phyloP scores from a whole-genome alignment of 305 asterid genomes.

The Fraxinus albicans region DNA sequence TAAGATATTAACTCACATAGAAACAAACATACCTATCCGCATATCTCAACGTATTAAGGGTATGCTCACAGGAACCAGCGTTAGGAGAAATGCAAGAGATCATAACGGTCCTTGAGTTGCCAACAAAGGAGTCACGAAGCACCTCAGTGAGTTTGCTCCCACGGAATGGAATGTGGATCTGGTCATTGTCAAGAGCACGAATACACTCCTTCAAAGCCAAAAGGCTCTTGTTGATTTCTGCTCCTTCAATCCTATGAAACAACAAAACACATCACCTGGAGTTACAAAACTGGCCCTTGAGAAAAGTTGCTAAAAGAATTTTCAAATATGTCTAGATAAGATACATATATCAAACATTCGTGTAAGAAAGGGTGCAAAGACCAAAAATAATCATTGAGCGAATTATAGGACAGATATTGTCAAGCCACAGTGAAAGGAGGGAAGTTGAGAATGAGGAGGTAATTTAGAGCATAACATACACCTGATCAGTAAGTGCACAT shows the following conservation, averaged over 20 bases:
- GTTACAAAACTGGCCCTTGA: neutral
- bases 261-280: slow-evolving; percentile 18
- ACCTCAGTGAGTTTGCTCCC: slow-evolving; percentile 99
- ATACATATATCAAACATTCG: neutral
- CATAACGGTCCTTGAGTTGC: slow-evolving; percentile 97
- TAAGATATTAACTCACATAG: neutral
- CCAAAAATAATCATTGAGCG: neutral
- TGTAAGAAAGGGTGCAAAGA: neutral
- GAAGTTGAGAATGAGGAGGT: neutral
- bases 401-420: neutral
- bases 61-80: slow-evolving; percentile 98
- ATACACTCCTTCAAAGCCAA: slow-evolving; percentile 95
- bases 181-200: slow-evolving; percentile 97
- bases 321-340: neutral
- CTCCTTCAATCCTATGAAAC: slow-evolving; percentile 86
- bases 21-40: slow-evolving; percentile 74
- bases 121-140: slow-evolving; percentile 96
- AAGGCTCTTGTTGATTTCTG: slow-evolving; percentile 95
- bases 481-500: neutral
- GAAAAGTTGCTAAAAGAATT: slow-evolving; percentile 12
- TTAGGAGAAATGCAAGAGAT: slow-evolving; percentile 96
- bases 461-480: neutral
- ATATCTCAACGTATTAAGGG: slow-evolving; percentile 96
- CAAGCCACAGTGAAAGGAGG: neutral
- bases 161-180: slow-evolving; percentile 96